Percentiles rank a stretch among this genome's conserved stretches.
These are phyloP conservation scores for Sporothrix curviconia DNA, from an alignment of 2,329 filamentous ascomycete genomes.

Conservation along the genomic window DNA sequence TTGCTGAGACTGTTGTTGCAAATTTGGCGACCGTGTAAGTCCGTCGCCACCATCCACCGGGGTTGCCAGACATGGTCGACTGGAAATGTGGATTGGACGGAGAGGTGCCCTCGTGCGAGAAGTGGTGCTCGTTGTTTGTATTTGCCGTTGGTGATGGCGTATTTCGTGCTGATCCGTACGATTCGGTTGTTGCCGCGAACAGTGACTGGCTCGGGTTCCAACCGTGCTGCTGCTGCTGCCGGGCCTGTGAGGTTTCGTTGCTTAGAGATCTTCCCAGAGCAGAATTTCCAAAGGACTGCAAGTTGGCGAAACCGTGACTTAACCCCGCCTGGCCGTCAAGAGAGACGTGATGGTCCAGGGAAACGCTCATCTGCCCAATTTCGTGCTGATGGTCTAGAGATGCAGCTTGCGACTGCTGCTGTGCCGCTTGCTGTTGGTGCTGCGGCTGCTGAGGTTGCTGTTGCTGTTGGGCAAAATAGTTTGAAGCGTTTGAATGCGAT, in stretches of 20 bases:
- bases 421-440: neutral
- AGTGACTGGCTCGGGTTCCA: slow-evolving; percentile 14
- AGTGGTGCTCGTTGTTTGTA: neutral
- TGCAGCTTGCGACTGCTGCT: neutral
- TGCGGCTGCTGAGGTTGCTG: neutral
- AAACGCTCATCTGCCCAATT: slow-evolving; percentile 16
- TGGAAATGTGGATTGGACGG: neutral
- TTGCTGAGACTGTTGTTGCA: slow-evolving; percentile 3
- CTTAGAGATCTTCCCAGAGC: neutral
- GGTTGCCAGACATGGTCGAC: slow-evolving; percentile 7
- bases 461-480: slow-evolving; percentile 6
- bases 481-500: slow-evolving; percentile 10
- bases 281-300: neutral
- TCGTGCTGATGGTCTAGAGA: slow-evolving; percentile 4
- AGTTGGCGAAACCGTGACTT: slow-evolving; percentile 4
- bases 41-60: neutral
- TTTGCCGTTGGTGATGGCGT: slow-evolving; percentile 10
- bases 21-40: neutral
- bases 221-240: neutral
- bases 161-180: slow-evolving; percentile 9
- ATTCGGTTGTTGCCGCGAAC: neutral
- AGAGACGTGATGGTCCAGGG: slow-evolving; percentile 16
- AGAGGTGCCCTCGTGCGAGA: neutral
- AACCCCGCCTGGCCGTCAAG: slow-evolving; percentile 17
- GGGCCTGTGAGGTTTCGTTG: neutral